Conservation (phyloP, 305 asterid genomes). For the Fraxinus ornus region DNA sequence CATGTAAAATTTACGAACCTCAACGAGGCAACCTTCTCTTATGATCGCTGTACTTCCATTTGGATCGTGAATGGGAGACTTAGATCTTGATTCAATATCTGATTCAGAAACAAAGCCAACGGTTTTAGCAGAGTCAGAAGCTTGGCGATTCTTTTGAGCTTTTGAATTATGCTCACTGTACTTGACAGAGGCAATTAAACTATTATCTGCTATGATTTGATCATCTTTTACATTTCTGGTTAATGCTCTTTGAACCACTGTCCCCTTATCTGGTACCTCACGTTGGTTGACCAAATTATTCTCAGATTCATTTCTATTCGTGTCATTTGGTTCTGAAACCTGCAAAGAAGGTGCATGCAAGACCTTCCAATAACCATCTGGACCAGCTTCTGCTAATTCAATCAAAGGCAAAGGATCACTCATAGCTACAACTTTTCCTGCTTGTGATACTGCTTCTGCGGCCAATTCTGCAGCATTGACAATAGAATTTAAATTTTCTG, state of each 20-base stretch:
- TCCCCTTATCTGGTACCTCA: conserved; percentile 46
- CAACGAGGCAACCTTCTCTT: conserved; percentile 72
- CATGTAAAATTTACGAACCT: conserved; percentile 50
- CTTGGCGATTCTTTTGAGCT: conserved; percentile 39
- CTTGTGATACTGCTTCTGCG: conserved; percentile 94
- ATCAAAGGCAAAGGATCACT: conserved; percentile 73
- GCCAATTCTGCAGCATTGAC: conserved; percentile 96
- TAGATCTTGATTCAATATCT: conserved; percentile 36
- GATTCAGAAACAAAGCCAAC: conserved; percentile 39
- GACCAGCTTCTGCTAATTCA: conserved; percentile 75
- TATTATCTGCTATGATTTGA: conserved; percentile 36
- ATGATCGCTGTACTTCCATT: conserved; percentile 38
- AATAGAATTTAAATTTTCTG: conserved; percentile 88
- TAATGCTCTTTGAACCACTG: conserved; percentile 33
- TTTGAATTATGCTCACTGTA: conserved; percentile 39
- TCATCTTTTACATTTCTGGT: conserved; percentile 37
- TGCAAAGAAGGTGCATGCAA: conserved; percentile 31
- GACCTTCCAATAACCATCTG: conserved; percentile 66
- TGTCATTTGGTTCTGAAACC: conserved; percentile 35
- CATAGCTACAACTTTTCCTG: conserved; percentile 85
- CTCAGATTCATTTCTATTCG: conserved; percentile 27
- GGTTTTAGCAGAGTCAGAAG: conserved; percentile 37
- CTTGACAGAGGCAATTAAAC: conserved; percentile 31
- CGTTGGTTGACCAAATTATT: conserved; percentile 31
- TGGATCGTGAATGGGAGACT: conserved; percentile 19